Evolutionary conservation across 345 rosid genomes (phyloP), one percentile per base, ranked within the genome.

Genomic region (Boechera retrofracta): DNA sequence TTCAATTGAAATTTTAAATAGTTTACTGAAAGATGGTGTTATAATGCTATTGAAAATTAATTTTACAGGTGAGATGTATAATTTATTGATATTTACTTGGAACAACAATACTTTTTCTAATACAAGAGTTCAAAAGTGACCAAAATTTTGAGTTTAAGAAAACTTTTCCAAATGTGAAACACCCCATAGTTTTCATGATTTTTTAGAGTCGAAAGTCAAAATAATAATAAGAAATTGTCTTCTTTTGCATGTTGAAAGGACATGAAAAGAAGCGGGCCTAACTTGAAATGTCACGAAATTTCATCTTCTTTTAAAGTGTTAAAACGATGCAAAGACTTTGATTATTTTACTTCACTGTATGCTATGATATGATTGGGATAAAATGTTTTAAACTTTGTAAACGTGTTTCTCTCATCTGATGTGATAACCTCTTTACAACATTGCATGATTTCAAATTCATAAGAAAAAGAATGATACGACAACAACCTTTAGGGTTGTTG

Each of bases 331-430:
- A 64, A 51, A 11, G 28, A 41, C 10, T 49, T 41, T 53, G 55
- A 51, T 42, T 16, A 60, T 33, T 33, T 60, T 8, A 36, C 51
- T 24, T 72, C 36, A 61, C 11, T 49, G 29, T 72, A 26, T 48
- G 51, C 29, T 36, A 49, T 61, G 56, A 49, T 21, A 21, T 58
- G 58, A 59, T 48, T 39, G 10, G 3, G 52, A 72, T 63, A 45
- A 39, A 62, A 52, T 64, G 35, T 32, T 54, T 42, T 13, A 28
- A 72, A 29, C 33, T 33, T 55, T 56, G 38, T 55, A 65, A 66
- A 57, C 78, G 41, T 75, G 66, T 9, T 56, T 42, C 71, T 64
- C 11, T 65, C 26, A 18, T 31, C 45, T 73, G 65, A 74, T 74
- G 49, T 55, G 72, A 44, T 65, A 74, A 21, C 56, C 64, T 7